phyloP scores from a whole-genome alignment of 768 basidiomycete genomes.

The Boletus barrowsii region DNA sequence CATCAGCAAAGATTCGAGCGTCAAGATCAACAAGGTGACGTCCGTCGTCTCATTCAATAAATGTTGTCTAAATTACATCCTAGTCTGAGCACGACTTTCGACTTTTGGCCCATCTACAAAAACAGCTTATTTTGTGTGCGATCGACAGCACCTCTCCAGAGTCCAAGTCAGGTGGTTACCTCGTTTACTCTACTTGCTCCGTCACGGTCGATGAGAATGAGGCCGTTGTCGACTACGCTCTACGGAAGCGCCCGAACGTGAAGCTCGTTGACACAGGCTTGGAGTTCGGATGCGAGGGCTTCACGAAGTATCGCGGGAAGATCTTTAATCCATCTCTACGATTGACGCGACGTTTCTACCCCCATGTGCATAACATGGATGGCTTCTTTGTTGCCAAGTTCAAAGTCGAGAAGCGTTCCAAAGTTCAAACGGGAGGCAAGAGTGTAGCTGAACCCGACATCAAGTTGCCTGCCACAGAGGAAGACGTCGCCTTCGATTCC shows the following conservation, averaged over 20 bases:
- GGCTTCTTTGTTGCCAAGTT: slow-evolving; percentile 99
- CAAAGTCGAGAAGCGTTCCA: slow-evolving; percentile 81
- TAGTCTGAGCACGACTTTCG: slow-evolving; percentile 95
- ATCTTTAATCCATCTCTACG: slow-evolving; percentile 74
- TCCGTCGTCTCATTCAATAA: neutral
- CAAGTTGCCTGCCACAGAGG: slow-evolving; percentile 26
- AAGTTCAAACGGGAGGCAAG: slow-evolving; percentile 36
- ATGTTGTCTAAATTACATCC: slow-evolving; percentile 1
- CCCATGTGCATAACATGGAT: slow-evolving; percentile 99
- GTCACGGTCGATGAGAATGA: slow-evolving; percentile 99
- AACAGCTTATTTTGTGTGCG: slow-evolving; percentile 96
- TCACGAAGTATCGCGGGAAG: slow-evolving; percentile 88
- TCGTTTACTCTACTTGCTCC: slow-evolving; percentile 98
- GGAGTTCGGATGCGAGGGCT: slow-evolving; percentile 91
- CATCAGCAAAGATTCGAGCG: slow-evolving; percentile 95
- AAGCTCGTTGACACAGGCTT: slow-evolving; percentile 91
- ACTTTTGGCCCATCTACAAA: slow-evolving; percentile 94
- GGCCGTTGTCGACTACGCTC: slow-evolving; percentile 94
- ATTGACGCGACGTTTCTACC: slow-evolving; percentile 87
- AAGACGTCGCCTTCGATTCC: slow-evolving; percentile 59
- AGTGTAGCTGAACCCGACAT: slow-evolving; percentile 21
- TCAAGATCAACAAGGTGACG: slow-evolving; percentile 94
- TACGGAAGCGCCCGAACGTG: slow-evolving; percentile 89
- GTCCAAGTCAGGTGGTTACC: slow-evolving; percentile 87
- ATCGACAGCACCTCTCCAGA: slow-evolving; percentile 92